Base-by-base conservation (phyloP, 345 rosid genomes). In the Corchorus capsularis region DNA sequence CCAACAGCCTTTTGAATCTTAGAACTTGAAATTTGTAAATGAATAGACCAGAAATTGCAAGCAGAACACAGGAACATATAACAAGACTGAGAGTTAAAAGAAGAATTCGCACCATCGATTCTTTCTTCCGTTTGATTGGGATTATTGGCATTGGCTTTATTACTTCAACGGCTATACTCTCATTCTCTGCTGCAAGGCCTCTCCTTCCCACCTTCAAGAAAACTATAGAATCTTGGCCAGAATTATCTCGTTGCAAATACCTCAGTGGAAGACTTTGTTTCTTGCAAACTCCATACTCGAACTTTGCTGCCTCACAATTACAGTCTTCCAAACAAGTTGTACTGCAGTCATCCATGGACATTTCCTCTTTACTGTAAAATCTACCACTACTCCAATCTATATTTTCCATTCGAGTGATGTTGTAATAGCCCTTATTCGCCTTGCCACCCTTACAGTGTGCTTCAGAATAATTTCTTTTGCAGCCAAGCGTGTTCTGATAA, bases 401-500 rank as follows among this genome's bases (percentile, higher is more conserved):
- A 15, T 6, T 1, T 13, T 57, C 52, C 56, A 43, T 46, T 22
- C 6, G 0, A 12, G 27, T 16, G 19, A 73, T 45, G 52, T 9
- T 43, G 16, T 8, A 57, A 45, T 15, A 4, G 54, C 8, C 55
- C 14, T 27, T 11, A 9, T 60, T 73, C 6, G 16, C 76, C 55
- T 57, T 46, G 5, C 57, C 55, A 19, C 57, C 41, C 41, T 41
- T 22, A 27, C 67, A 56, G 8, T 22, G 19, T 41, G 75, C 66
- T 56, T 59, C 76, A 20, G 16, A 27, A 73, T 73, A 73, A 27
- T 73, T 73, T 49, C 65, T 73, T 66, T 46, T 56, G 74, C 74
- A 70, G 62, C 74, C 74, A 41, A 60, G 13, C 8, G 20, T 45
- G 10, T 37, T 60, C 16, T 16, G 57, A 27, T 8, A 5, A 5